These are phyloP conservation scores for Aureobasidium vineae DNA, from an alignment of 2,329 filamentous ascomycete species.

Conservation along the genomic window DNA sequence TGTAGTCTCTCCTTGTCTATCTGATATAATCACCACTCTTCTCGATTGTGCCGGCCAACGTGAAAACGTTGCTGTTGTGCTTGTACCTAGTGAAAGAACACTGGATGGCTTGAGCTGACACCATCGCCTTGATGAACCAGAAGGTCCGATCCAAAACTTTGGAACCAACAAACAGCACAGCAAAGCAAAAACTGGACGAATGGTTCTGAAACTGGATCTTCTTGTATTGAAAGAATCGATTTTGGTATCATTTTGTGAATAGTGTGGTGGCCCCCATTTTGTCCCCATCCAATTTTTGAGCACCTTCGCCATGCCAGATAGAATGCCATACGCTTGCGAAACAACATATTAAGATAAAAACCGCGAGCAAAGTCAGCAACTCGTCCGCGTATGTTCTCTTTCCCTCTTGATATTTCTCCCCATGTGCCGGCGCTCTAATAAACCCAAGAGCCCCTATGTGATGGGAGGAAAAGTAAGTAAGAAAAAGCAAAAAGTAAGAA, in stretches of 20 bases:
- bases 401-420: not conserved
- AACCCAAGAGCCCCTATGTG: constrained; percentile 13
- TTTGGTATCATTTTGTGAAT: constrained; percentile 12
- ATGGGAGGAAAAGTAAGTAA: not conserved
- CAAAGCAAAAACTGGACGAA: too few species aligned
- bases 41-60: too few species aligned
- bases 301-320: constrained; percentile 17
- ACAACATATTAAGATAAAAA: not conserved
- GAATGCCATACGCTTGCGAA: constrained; percentile 2
- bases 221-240: not conserved
- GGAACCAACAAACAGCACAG: too few species aligned
- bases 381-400: not conserved
- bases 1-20: too few species aligned
- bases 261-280: not conserved
- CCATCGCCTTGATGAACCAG: too few species aligned
- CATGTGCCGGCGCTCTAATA: constrained; percentile 8
- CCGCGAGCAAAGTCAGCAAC: not conserved
- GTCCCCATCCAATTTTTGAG: not conserved
- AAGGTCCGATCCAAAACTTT: too few species aligned
- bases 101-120: too few species aligned
- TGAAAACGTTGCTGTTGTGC: too few species aligned
- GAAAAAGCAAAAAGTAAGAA: not conserved
- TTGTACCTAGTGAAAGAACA: too few species aligned
- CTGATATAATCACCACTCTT: too few species aligned
- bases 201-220: too few species aligned